These are phyloP conservation scores for Wickerhamiella azymoides DNA, from an alignment of 805 yeast genomes.

Conservation along the genomic window DNA sequence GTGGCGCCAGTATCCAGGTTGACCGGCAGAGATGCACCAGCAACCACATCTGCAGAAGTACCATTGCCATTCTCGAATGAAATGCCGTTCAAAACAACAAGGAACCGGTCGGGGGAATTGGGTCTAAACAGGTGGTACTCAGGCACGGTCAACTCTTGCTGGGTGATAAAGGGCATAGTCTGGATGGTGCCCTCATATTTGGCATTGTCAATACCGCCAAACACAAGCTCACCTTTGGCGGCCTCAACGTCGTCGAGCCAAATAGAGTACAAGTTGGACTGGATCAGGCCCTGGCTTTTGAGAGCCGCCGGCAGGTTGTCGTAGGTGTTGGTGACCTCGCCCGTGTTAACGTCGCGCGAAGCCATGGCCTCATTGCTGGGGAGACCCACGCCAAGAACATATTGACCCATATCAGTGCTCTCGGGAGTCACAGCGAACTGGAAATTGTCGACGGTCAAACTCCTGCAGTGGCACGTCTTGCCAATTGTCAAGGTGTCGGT, in stretches of 20 bases:
- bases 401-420: conserved; percentile 43
- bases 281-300: conserved; percentile 28
- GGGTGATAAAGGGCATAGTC: conserved; percentile 16
- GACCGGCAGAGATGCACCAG: conserved; percentile 1
- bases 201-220: conserved; percentile 29
- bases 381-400: conserved; percentile 65
- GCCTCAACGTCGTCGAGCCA: conserved; percentile 29
- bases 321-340: conserved; percentile 12
- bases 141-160: background rate
- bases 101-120: conserved; percentile 9
- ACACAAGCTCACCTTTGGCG: conserved; percentile 26
- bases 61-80: background rate
- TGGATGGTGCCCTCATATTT: conserved; percentile 26
- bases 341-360: conserved; percentile 9
- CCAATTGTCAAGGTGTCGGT: conserved; percentile 41
- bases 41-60: background rate
- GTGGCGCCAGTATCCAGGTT: conserved; percentile 49
- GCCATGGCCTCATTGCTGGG: conserved; percentile 37
- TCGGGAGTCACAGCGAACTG: conserved; percentile 55
- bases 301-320: conserved; percentile 21
- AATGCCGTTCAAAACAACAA: conserved; percentile 5
- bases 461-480: conserved; percentile 37
- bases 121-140: background rate
- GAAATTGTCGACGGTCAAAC: conserved; percentile 38
- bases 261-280: conserved; percentile 31